Conservation (phyloP, 1,284 basidiomycete species). For the Phlebopus sp. region DNA sequence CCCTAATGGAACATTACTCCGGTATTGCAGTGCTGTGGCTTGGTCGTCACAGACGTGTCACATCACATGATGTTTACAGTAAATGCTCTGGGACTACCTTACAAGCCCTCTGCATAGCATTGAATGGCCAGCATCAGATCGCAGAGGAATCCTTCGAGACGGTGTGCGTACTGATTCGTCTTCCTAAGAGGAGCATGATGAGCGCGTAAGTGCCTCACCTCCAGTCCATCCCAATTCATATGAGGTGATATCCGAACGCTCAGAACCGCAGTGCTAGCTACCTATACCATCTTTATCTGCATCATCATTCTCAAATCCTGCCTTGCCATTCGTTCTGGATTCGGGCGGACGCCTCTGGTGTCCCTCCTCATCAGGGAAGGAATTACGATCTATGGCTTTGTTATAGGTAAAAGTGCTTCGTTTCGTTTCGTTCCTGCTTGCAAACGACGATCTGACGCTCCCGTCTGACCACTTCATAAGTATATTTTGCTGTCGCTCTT, state of each 20-base stretch:
- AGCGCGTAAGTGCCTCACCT: too few species aligned
- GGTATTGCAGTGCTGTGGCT: too few species aligned
- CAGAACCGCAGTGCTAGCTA: not conserved
- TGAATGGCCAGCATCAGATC: too few species aligned
- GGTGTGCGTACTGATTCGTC: too few species aligned
- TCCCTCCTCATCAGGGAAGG: conserved; percentile 7
- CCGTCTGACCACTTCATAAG: not conserved
- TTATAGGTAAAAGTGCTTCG: conserved; percentile 1
- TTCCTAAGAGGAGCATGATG: too few species aligned
- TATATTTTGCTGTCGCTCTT: not conserved
- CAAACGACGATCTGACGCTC: not conserved
- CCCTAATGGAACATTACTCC: too few species aligned
- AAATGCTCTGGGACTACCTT: too few species aligned
- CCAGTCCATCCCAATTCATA: too few species aligned
- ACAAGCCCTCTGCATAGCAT: too few species aligned
- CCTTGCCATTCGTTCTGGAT: conserved; percentile 1
- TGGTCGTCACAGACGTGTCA: too few species aligned
- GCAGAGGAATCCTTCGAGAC: too few species aligned
- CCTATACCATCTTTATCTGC: conserved; percentile 2
- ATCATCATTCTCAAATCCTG: not conserved
- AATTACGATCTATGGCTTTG: not conserved
- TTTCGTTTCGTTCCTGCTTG: not conserved
- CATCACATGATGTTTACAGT: too few species aligned
- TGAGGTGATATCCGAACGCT: not conserved
- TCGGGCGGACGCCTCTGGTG: conserved; percentile 4